Conservation (phyloP, 1,284 basidiomycete genomes). For the Melanopsichium pennsylvanicum region DNA sequence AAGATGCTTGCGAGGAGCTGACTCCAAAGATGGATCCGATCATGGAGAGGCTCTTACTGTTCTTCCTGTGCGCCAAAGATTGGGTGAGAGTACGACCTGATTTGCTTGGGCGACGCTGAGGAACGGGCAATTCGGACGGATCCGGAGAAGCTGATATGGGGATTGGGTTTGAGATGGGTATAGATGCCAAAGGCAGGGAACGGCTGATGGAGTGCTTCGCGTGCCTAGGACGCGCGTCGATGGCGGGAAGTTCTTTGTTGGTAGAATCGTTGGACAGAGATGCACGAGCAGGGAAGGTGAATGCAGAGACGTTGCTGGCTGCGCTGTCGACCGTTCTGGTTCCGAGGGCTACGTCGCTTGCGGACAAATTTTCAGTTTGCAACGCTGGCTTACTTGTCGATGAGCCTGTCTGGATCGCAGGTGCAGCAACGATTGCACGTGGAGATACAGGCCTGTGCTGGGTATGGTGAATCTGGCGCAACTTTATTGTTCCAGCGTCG, state of each 20-base stretch:
- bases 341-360: not conserved
- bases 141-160: slow-evolving; percentile 3
- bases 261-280: slow-evolving; percentile 10
- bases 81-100: slow-evolving; percentile 11
- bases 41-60: slow-evolving; percentile 39
- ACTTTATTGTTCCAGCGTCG: not conserved
- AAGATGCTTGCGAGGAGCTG: not conserved
- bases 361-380: no score
- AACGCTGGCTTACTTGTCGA: no score
- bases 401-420: no score
- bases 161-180: slow-evolving; percentile 13
- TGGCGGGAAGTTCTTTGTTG: not conserved
- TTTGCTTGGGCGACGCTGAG: slow-evolving; percentile 15
- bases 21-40: slow-evolving; percentile 21
- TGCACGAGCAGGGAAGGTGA: slow-evolving; percentile 20
- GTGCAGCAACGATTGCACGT: no score
- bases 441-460: slow-evolving; percentile 5
- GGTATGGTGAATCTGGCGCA: not conserved
- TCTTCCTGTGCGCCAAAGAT: slow-evolving; percentile 26
- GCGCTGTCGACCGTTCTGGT: slow-evolving; percentile 8
- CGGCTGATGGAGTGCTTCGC: slow-evolving; percentile 21
- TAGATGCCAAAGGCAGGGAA: slow-evolving; percentile 13
- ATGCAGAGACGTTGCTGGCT: slow-evolving; percentile 7
- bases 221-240: slow-evolving; percentile 3
- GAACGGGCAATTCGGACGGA: not conserved